These are phyloP conservation scores for Candolleomyces efflorescens DNA, from an alignment of 768 basidiomycete species.

Conservation along the genomic window DNA sequence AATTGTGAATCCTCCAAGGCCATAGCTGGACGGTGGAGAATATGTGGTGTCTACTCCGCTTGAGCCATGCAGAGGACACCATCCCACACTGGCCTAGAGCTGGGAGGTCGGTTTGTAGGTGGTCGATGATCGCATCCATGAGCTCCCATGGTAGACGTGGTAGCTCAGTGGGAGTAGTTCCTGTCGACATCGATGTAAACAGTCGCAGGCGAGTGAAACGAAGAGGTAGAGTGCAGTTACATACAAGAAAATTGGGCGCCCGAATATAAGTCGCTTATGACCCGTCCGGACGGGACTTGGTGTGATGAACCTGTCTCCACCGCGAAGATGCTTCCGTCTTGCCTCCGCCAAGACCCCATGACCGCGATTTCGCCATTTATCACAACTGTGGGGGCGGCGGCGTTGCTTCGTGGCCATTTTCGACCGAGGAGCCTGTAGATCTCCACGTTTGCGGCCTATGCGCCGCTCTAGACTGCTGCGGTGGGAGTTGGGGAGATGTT, in stretches of 20 bases:
- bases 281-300: slow-evolving; percentile 5
- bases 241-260: background rate
- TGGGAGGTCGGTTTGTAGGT: slow-evolving; percentile 21
- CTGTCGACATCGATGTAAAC: background rate
- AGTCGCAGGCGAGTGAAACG: background rate
- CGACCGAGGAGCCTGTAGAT: too few relatives aligned
- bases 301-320: background rate
- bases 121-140: slow-evolving; percentile 31
- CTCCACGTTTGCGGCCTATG: too few relatives aligned
- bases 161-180: background rate
- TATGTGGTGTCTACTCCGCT: slow-evolving; percentile 25
- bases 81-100: slow-evolving; percentile 23
- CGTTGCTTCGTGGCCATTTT: too few relatives aligned
- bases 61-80: slow-evolving; percentile 29
- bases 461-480: too few relatives aligned
- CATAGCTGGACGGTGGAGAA: slow-evolving; percentile 27
- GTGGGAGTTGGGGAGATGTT: too few relatives aligned
- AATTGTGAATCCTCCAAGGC: slow-evolving; percentile 21
- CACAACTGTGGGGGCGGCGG: too few relatives aligned
- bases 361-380: background rate
- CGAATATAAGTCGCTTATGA: background rate
- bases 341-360: background rate
- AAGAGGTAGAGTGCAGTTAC: background rate
- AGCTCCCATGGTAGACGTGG: slow-evolving; percentile 25
- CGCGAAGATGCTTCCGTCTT: background rate